Base-by-base conservation (phyloP, 305 asterid genomes). In the Fraxinus paxiana region DNA sequence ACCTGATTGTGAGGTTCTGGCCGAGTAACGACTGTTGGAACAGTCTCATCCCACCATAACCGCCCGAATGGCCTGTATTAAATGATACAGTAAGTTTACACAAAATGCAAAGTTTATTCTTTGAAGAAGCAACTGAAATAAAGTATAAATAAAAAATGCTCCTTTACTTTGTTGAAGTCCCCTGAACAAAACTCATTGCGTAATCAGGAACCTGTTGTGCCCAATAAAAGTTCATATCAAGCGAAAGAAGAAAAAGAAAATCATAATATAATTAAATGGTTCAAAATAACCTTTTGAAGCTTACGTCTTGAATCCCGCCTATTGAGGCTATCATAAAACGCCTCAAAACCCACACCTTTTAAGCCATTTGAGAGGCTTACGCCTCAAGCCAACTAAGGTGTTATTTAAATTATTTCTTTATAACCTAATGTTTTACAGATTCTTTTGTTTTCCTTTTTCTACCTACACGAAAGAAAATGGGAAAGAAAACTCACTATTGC, bases 41-140 rank as follows among this genome's bases (percentile, higher is more conserved):
- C 97, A 3, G 90, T 96, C 67, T 92, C 93, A 18, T 96, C 97
- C 95, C 96, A 94, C 98, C 99, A 96, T 37, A 96, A 73, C 5
- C 98, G 92, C 3, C 94, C 92, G 87, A 96, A 96, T 4, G 99
- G 99, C 83, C 99, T 95, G 83, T 82, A 87, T n/a, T 9, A 20
- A 18, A 48, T 0, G 1, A 51, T 38, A 54, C 13, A 3, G 7
- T 75, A 7, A 82, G 73, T 24, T 34, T 2, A 24, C 17, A 54
- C 18, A 2, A 48, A 30, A 13, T 5, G 28, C 20, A 8, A 61
- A 54, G 3, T 2, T 24, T 20, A 18, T 28, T 65, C 37, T 65
- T 12, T 26, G 17, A 31, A 67, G 5, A 28, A 67, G 38, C 3
- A 12, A 26, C 9, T 67, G 6, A 63, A 63, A 63, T 12, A 37